Evolutionary conservation across 768 basidiomycete species (phyloP).

Genomic region (Podaxis pistillaris): DNA sequence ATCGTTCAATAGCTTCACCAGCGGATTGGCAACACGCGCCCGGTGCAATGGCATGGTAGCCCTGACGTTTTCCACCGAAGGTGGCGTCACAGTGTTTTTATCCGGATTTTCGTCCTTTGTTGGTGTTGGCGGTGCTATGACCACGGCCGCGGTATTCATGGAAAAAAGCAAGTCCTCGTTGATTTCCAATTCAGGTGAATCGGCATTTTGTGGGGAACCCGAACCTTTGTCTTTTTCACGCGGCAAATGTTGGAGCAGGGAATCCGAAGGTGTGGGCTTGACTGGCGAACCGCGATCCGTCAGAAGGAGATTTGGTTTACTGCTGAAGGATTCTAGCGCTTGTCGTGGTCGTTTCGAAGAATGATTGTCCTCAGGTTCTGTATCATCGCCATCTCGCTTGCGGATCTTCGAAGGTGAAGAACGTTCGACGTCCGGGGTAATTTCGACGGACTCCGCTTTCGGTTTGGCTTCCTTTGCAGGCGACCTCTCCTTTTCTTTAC

Average conservation of each 20-base stretch:
- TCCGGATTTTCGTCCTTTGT: neutral
- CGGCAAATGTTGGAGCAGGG: neutral
- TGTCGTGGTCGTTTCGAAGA: slow-evolving; percentile 7
- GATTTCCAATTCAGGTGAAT: neutral
- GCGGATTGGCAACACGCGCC: slow-evolving; percentile 48
- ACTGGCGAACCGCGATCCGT: neutral
- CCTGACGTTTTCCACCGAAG: slow-evolving; percentile 14
- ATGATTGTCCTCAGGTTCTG: neutral
- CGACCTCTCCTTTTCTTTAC: slow-evolving; percentile 9
- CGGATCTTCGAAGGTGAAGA: neutral
- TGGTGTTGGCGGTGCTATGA: neutral
- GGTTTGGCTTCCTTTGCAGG: neutral
- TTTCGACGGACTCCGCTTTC: neutral
- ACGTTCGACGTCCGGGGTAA: neutral
- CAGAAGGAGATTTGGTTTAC: slow-evolving; percentile 12
- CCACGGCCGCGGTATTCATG: neutral
- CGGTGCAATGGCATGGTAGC: slow-evolving; percentile 40
- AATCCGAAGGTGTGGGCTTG: neutral
- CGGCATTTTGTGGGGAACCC: neutral
- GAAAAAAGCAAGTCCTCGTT: neutral
- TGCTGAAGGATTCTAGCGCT: neutral
- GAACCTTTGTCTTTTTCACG: neutral
- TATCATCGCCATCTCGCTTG: slow-evolving; percentile 8
- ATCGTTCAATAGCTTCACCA: slow-evolving; percentile 52
- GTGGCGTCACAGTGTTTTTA: slow-evolving; percentile 13